A percentile compares a stretch with the other conserved stretches of the same genome.
These are phyloP conservation scores for Vigna reflexopilosa DNA, from an alignment of 306 rosid genomes.

Conservation along the genomic window DNA sequence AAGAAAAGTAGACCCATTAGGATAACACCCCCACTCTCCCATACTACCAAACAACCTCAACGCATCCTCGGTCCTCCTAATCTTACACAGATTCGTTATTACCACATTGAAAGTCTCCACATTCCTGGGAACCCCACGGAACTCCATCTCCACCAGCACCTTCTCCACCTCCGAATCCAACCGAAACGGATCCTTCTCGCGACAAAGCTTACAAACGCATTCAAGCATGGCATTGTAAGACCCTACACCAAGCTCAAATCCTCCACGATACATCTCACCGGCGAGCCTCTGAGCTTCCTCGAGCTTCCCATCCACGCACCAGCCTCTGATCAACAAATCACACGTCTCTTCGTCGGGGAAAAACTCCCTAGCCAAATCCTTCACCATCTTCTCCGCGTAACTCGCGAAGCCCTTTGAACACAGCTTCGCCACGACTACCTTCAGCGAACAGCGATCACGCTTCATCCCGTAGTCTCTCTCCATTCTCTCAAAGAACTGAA, in stretches of 20 bases:
- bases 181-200: constrained; percentile 72
- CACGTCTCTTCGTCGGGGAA: constrained; percentile 71
- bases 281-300: constrained; percentile 80
- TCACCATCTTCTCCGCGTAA: constrained; percentile 80
- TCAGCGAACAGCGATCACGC: constrained; percentile 60
- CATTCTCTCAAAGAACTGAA: constrained; percentile 79
- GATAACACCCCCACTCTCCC: constrained; percentile 73
- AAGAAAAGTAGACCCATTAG: constrained; percentile 61
- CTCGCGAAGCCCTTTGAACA: constrained; percentile 71
- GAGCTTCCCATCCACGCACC: constrained; percentile 73
- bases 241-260: constrained; percentile 66
- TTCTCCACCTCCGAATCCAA: constrained; percentile 70
- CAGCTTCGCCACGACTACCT: constrained; percentile 70
- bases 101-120: constrained; percentile 81
- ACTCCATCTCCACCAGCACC: constrained; percentile 74
- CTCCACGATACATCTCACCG: constrained; percentile 85
- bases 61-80: constrained; percentile 74
- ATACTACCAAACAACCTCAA: constrained; percentile 58
- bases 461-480: constrained; percentile 73
- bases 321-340: constrained; percentile 69
- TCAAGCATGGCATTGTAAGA: constrained; percentile 83
- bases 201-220: constrained; percentile 73
- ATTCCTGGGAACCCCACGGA: constrained; percentile 75
- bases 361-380: constrained; percentile 66
- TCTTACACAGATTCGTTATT: constrained; percentile 77